Base-by-base conservation (phyloP, 2,329 filamentous ascomycete species). In the Claviceps digitariae region DNA sequence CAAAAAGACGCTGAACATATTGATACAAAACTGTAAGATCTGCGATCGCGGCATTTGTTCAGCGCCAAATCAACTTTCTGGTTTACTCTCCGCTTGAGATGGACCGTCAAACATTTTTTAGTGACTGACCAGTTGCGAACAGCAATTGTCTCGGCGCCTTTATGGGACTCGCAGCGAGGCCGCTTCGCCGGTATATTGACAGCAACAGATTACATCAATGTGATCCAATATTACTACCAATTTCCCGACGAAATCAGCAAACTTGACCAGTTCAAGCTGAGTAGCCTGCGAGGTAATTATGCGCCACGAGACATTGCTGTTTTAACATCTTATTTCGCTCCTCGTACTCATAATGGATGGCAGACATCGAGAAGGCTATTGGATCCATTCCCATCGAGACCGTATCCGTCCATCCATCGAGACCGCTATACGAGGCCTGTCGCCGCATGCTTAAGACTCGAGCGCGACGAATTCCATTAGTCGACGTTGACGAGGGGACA, bases 221-320 rank as follows among this genome's bases (percentile, higher is more conserved):
- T 98, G 54, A 95, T 98, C 43, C 91, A 97, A 68, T 98, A 98
- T 71, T 97, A 98, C 74, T 96, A 90, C 76, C 90, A 97, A 69
- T 94, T 93, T 62, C 93, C 91, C 2, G 88, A 95, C 60, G 86
- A 90, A 55, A 79, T 97, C 56, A 82, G 84, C 59, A 84, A 91
- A 65, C 87, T 98, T 62, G 93, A 97, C 60, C 87, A 95, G 68
- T 96, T 98, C 67, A 84, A 89, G 48, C 73, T 98, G 57, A 91
- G 87, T 71, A 95, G 89, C 65, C 78, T 98, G 55, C 81, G 91
- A 79, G 88, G 90, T 95, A 74, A 55, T 74, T 62, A 56, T 53
- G 5, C 34, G 36, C n/a, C 51, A 31, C 34, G 9, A 29, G n/a
- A 12, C 36, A 21, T 41, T 25, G 29, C 36, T 20, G 7, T 13